phyloP scores from a whole-genome alignment of 352 stramenopile genomes.

The Globisporangium polare region DNA sequence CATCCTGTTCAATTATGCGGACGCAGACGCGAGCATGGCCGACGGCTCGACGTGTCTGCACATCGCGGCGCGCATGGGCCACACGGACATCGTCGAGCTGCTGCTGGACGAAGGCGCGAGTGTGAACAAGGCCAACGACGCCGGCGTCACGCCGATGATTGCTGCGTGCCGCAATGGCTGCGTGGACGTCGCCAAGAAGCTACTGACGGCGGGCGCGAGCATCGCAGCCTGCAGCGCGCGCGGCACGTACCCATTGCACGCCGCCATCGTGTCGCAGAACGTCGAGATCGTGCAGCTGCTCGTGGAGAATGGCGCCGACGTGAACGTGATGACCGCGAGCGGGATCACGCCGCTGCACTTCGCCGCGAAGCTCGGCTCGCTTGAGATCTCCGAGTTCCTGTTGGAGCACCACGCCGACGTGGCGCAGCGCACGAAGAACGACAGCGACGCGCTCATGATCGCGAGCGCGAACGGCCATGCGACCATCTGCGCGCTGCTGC shows the following conservation, averaged over 20 bases:
- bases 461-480: conserved; percentile 59
- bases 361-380: conserved; percentile 55
- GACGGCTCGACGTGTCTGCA: conserved; percentile 71
- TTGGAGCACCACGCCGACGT: conserved; percentile 62
- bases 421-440: conserved; percentile 67
- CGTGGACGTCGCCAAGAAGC: conserved; percentile 42
- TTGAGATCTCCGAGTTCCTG: conserved; percentile 60
- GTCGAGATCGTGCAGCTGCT: conserved; percentile 66
- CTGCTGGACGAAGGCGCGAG: conserved; percentile 65
- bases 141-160: conserved; percentile 69
- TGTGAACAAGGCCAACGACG: conserved; percentile 54
- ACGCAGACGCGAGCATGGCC: conserved; percentile 50
- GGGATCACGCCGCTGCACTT: conserved; percentile 81
- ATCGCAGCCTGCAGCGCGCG: conserved; percentile 41
- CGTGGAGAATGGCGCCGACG: conserved; percentile 53
- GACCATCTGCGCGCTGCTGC: conserved; percentile 62
- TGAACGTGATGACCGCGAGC: conserved; percentile 62
- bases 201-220: conserved; percentile 47
- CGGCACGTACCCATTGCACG: conserved; percentile 62
- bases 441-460: conserved; percentile 77
- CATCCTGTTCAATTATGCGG: conserved; percentile 71
- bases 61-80: conserved; percentile 69
- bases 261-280: conserved; percentile 62
- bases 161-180: conserved; percentile 64
- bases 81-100: conserved; percentile 52